Percentiles rank a stretch among this genome's conserved stretches.
These are phyloP conservation scores for Saccharomyces paradoxus DNA, from an alignment of 805 yeast genomes.

Conservation along the genomic window DNA sequence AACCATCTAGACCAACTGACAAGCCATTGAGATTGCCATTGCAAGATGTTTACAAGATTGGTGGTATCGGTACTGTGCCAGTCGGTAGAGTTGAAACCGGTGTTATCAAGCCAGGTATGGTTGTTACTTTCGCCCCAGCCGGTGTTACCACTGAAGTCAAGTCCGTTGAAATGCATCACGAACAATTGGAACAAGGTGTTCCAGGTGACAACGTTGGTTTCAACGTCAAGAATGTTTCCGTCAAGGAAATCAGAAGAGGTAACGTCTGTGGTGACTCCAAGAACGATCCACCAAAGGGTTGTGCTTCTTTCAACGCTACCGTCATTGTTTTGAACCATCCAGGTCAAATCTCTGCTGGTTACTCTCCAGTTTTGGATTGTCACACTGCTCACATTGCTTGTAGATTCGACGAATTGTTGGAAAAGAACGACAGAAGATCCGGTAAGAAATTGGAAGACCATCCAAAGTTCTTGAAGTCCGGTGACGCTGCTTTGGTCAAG, in stretches of 20 bases:
- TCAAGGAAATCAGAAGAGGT: slow-evolving; percentile 86
- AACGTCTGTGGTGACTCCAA: slow-evolving; percentile 87
- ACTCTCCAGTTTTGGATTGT: slow-evolving; percentile 86
- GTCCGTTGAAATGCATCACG: slow-evolving; percentile 86
- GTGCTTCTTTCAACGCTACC: slow-evolving; percentile 77
- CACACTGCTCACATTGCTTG: slow-evolving; percentile 90
- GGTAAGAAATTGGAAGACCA: slow-evolving; percentile 83
- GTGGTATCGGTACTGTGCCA: slow-evolving; percentile 89
- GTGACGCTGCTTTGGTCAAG: slow-evolving; percentile 92
- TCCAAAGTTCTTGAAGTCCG: slow-evolving; percentile 92
- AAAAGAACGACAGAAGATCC: slow-evolving; percentile 87
- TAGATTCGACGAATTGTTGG: slow-evolving; percentile 68
- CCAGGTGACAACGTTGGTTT: slow-evolving; percentile 91
- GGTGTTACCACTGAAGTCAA: slow-evolving; percentile 86
- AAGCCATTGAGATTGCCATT: slow-evolving; percentile 85
- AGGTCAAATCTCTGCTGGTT: slow-evolving; percentile 85
- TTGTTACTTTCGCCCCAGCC: slow-evolving; percentile 83
- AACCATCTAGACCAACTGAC: slow-evolving; percentile 73
- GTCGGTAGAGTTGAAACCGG: slow-evolving; percentile 94
- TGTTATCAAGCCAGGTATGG: slow-evolving; percentile 85
- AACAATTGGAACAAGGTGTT: slow-evolving; percentile 64
- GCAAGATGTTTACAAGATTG: slow-evolving; percentile 88
- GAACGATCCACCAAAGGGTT: slow-evolving; percentile 79
- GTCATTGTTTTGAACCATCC: slow-evolving; percentile 86
- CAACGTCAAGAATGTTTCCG: slow-evolving; percentile 87